A percentile compares a stretch with the other conserved stretches of the same genome.
These are phyloP conservation scores for Taphrina flavorubra DNA, from an alignment of 1,139 yeast species.

Conservation along the genomic window DNA sequence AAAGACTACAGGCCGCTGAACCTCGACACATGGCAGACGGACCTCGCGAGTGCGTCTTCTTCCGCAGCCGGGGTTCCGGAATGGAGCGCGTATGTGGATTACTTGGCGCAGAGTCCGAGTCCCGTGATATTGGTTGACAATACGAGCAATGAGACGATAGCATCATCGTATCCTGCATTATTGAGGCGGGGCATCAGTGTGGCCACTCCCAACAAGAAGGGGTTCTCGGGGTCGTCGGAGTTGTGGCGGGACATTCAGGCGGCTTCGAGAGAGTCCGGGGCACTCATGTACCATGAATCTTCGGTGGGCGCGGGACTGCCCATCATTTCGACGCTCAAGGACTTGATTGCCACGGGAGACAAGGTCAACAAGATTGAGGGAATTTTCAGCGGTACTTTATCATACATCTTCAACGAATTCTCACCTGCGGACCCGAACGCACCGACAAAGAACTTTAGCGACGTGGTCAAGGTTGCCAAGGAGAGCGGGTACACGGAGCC, in stretches of 20 bases:
- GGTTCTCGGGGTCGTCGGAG: slow-evolving; percentile 78
- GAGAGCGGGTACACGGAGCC: slow-evolving; percentile 96
- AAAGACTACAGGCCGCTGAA: slow-evolving; percentile 73
- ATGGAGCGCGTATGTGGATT: slow-evolving; percentile 64
- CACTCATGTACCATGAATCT: slow-evolving; percentile 94
- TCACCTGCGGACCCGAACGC: slow-evolving; percentile 65
- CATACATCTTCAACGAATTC: slow-evolving; percentile 94
- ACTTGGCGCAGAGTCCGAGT: slow-evolving; percentile 65
- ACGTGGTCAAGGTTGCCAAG: slow-evolving; percentile 86
- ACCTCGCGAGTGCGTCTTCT: slow-evolving; percentile 56
- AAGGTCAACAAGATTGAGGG: slow-evolving; percentile 90
- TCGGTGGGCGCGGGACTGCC: slow-evolving; percentile 99
- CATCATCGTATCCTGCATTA: slow-evolving; percentile 75
- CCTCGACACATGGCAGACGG: slow-evolving; percentile 62
- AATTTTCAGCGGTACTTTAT: slow-evolving; percentile 91
- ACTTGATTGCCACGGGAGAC: slow-evolving; percentile 89
- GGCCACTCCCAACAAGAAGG: slow-evolving; percentile 98
- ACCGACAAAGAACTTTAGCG: slow-evolving; percentile 68
- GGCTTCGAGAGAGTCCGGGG: slow-evolving; percentile 59
- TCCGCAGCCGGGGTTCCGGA: slow-evolving; percentile 49
- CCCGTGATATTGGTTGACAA: slow-evolving; percentile 91
- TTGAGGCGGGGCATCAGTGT: slow-evolving; percentile 80
- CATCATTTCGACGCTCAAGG: slow-evolving; percentile 83
- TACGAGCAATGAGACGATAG: slow-evolving; percentile 81
- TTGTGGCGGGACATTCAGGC: slow-evolving; percentile 79